Evolutionary conservation across 2,329 filamentous ascomycete genomes (phyloP).

Genomic region (Xylariales sp.): DNA sequence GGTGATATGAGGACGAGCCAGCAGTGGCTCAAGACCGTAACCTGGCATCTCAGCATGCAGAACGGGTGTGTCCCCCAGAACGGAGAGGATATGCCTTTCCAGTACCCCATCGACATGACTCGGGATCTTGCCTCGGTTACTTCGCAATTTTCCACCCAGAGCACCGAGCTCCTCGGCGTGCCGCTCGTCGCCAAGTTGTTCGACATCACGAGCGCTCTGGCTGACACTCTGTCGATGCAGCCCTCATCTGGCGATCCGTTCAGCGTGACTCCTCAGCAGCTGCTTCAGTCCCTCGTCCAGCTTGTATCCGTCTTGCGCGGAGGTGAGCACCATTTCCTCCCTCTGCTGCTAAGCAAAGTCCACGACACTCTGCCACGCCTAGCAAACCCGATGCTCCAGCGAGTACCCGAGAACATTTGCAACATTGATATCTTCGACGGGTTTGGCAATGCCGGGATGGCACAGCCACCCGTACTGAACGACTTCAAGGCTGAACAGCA

Average conservation of each 20-base stretch:
- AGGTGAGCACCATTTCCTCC: slow-evolving; percentile 72
- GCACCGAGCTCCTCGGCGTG: slow-evolving; percentile 70
- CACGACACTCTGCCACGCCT: slow-evolving; percentile 64
- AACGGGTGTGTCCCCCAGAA: slow-evolving; percentile 47
- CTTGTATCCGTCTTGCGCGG: slow-evolving; percentile 68
- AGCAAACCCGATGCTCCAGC: slow-evolving; percentile 55
- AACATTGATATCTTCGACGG: slow-evolving; percentile 62
- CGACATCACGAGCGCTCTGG: slow-evolving; percentile 69
- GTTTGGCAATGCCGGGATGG: slow-evolving; percentile 60
- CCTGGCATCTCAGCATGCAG: slow-evolving; percentile 58
- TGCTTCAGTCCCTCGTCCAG: slow-evolving; percentile 65
- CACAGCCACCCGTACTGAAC: slow-evolving; percentile 43
- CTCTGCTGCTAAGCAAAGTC: slow-evolving; percentile 72
- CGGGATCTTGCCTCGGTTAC: slow-evolving; percentile 63
- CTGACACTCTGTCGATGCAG: slow-evolving; percentile 66
- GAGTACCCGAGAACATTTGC: slow-evolving; percentile 48
- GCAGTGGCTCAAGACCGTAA: slow-evolving; percentile 60
- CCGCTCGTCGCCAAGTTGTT: slow-evolving; percentile 79
- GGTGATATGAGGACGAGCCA: slow-evolving; percentile 55
- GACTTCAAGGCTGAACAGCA: slow-evolving; percentile 38
- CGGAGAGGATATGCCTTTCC: slow-evolving; percentile 53
- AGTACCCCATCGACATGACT: slow-evolving; percentile 59
- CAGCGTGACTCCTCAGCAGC: slow-evolving; percentile 64
- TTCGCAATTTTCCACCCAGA: slow-evolving; percentile 65
- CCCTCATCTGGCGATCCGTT: slow-evolving; percentile 59